Conservation (phyloP, 805 yeast species). For the Candida gorgasii region DNA sequence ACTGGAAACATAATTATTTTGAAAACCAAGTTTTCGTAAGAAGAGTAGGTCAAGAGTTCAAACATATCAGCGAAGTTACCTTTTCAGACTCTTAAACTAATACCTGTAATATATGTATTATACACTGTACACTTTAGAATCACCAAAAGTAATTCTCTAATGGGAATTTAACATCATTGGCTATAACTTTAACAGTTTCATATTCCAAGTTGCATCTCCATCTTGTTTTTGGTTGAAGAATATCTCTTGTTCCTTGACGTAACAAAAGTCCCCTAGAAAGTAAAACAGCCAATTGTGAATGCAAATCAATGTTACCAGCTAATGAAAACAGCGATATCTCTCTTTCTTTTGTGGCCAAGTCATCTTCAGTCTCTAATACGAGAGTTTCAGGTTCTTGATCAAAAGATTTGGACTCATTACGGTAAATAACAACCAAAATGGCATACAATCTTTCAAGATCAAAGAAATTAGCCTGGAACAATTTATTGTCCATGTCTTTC, state of each 20-base stretch:
- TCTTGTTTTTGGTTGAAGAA: conserved; percentile 63
- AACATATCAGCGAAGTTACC: conserved; percentile 22
- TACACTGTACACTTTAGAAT: too few relatives aligned
- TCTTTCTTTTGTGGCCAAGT: conserved; percentile 30
- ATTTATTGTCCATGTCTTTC: conserved; percentile 55
- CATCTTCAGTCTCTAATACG: conserved; percentile 28
- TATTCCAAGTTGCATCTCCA: conserved; percentile 81
- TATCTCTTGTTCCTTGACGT: conserved; percentile 48
- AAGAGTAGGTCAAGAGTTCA: conserved; percentile 26
- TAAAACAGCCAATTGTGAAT: conserved; percentile 60
- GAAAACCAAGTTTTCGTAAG: conserved; percentile 46
- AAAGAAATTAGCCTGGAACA: conserved; percentile 71
- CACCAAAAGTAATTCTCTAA: conserved; percentile 57
- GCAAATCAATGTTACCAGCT: conserved; percentile 48
- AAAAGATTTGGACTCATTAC: conserved; percentile 36
- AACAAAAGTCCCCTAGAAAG: conserved; percentile 53
- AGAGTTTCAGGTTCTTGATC: conserved; percentile 20
- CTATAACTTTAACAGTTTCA: conserved; percentile 59
- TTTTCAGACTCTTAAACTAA: too few relatives aligned
- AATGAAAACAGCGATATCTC: conserved; percentile 39
- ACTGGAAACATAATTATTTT: conserved; percentile 55
- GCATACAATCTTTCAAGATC: conserved; percentile 80
- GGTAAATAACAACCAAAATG: conserved; percentile 69
- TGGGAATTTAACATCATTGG: conserved; percentile 65
- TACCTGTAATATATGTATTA: neutral